These are phyloP conservation scores for Podospora sp. DNA, from an alignment of 495 filamentous ascomycete genomes.

Conservation along the genomic window DNA sequence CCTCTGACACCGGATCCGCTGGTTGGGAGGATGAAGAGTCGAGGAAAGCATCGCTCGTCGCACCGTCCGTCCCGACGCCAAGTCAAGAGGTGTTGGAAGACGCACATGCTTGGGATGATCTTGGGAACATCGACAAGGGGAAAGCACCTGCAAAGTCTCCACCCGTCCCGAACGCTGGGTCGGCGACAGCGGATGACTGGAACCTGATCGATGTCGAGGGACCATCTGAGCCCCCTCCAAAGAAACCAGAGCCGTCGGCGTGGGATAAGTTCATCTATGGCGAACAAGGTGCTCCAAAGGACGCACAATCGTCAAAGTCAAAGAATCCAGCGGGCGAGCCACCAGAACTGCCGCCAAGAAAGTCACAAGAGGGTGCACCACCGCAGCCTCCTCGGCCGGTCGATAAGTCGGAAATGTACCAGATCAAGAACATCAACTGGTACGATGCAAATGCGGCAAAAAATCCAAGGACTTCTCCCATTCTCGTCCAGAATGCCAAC, in stretches of 20 bases:
- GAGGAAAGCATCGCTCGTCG: slow-evolving; percentile 3
- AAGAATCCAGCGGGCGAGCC: slow-evolving; percentile 26
- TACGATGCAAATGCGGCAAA: slow-evolving; percentile 41
- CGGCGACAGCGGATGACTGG: slow-evolving; percentile 46
- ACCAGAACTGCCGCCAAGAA: slow-evolving; percentile 44
- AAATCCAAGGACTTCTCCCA: slow-evolving; percentile 61
- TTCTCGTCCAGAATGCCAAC: slow-evolving; percentile 89
- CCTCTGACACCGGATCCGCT: slow-evolving; percentile 34
- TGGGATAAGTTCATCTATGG: slow-evolving; percentile 45
- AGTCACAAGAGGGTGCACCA: slow-evolving; percentile 35
- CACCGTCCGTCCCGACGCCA: slow-evolving; percentile 26
- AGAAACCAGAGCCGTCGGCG: slow-evolving; percentile 30
- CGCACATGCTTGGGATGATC: slow-evolving; percentile 49
- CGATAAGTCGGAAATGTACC: slow-evolving; percentile 50
- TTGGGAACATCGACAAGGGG: slow-evolving; percentile 36
- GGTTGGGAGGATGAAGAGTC: slow-evolving; percentile 43
- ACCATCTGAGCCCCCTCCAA: slow-evolving; percentile 36
- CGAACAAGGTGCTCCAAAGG: slow-evolving; percentile 31
- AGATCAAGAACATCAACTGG: slow-evolving; percentile 52
- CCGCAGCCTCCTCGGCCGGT: slow-evolving; percentile 42
- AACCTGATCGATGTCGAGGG: slow-evolving; percentile 51
- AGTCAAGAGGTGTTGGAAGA: slow-evolving; percentile 41
- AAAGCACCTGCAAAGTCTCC: slow-evolving; percentile 33
- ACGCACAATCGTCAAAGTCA: slow-evolving; percentile 13
- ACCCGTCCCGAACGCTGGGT: slow-evolving; percentile 22